A percentile compares a stretch with the other conserved stretches of the same genome.
Evolutionary conservation across 805 yeast species (phyloP).

Genomic region (Lipomyces chichibuensis): DNA sequence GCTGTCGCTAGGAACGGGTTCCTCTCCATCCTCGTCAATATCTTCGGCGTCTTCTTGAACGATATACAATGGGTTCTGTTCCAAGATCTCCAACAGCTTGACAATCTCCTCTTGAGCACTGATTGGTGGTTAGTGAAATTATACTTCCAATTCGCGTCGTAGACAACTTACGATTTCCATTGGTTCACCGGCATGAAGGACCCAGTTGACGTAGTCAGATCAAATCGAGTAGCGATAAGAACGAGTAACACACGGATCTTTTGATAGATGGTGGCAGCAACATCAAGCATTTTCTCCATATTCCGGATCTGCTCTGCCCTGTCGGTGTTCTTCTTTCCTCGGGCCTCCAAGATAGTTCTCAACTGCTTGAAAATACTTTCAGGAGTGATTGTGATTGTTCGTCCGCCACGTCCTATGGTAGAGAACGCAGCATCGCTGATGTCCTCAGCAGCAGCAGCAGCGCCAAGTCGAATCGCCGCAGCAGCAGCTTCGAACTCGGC

Average conservation of each 20-base stretch:
- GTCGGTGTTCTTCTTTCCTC: slow-evolving; percentile 96
- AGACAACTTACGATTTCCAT: slow-evolving; percentile 69
- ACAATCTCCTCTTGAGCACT: slow-evolving; percentile 54
- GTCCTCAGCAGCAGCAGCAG: slow-evolving; percentile 44
- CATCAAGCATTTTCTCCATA: slow-evolving; percentile 61
- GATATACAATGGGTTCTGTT: slow-evolving; percentile 62
- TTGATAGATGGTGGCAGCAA: slow-evolving; percentile 69
- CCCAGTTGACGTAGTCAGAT: slow-evolving; percentile 62
- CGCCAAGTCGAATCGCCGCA: slow-evolving; percentile 42
- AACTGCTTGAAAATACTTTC: slow-evolving; percentile 70
- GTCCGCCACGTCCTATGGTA: slow-evolving; percentile 48
- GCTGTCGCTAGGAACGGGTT: slow-evolving; percentile 41
- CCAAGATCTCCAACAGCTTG: slow-evolving; percentile 67
- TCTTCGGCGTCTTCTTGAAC: slow-evolving; percentile 85
- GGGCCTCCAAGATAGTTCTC: slow-evolving; percentile 74
- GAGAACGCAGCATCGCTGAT: slow-evolving; percentile 46
- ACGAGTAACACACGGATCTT: slow-evolving; percentile 74
- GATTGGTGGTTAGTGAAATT: not conserved
- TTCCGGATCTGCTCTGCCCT: slow-evolving; percentile 71
- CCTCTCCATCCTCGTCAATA: slow-evolving; percentile 59
- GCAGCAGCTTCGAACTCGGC: slow-evolving; percentile 42
- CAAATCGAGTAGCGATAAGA: slow-evolving; percentile 87
- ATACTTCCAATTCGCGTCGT: slow-evolving; percentile 9
- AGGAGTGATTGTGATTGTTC: slow-evolving; percentile 44
- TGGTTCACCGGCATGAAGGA: slow-evolving; percentile 74